Evolutionary conservation across 2,329 filamentous ascomycete species (phyloP), one percentile per base, ranked within the genome.

Genomic region (Lasiodiplodia theobromae): DNA sequence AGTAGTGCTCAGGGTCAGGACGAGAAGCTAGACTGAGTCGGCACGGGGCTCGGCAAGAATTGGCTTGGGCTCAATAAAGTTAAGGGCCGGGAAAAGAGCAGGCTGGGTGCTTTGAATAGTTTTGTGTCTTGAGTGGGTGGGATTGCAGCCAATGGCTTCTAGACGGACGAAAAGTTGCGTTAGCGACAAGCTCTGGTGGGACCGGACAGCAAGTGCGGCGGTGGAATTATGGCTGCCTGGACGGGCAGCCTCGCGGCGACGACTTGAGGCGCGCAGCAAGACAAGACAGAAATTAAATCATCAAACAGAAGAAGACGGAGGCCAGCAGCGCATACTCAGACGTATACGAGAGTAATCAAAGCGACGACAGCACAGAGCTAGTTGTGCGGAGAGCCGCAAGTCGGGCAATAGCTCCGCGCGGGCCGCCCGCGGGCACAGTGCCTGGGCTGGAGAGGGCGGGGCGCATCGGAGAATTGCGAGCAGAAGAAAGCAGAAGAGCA

Each of bases 341-440:
- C 18, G n/a, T 38, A 64, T 64, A 64, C 60, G 60, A 52, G 60
- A 21, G 47, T 21, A 64, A 64, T 64, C 28, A 51, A 63, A 63
- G 58, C 58, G 58, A 51, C 40, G 58, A 63, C 34, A 63, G 44
- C 58, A 51, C 40, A 52, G 44, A 52, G 60, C 51, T 64, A 34
- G 28, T n/a, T 37, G 47, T 64, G 63, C 51, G 63, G 51, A 66
- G 63, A 66, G 63, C 63, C 63, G 63, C 63, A 66, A 66, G 63
- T 62, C 49, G 31, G 66, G 56, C 47, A 58, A 62, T 60, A 60
- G 66, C 66, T 68, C 66, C 54, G 66, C 40, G 49, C 54, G 56
- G 49, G 66, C 53, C 65, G 65, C 53, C 58, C 54, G 28, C 52
- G 40, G 54, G 3, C 65, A 40, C 38, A 58, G 53, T 58, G 54